Conservation (phyloP, 495 filamentous ascomycete species). For the Lasiosphaeria miniovina region DNA sequence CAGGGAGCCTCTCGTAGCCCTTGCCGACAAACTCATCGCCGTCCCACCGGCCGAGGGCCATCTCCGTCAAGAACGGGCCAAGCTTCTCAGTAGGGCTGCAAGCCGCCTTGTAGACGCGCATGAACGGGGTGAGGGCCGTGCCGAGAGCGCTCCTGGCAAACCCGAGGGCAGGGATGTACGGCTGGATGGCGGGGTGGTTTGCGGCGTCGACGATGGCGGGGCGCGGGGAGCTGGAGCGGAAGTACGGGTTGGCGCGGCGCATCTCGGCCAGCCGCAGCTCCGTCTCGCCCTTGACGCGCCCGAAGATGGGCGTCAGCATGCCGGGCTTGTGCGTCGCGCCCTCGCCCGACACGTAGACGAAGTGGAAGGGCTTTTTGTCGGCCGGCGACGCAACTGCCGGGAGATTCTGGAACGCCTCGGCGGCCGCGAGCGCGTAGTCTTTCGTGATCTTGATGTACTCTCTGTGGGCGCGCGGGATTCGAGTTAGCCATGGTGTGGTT, state of each 20-base stretch:
- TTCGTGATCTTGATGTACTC: conserved; percentile 67
- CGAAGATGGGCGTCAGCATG: conserved; percentile 54
- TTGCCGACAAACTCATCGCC: conserved; percentile 39
- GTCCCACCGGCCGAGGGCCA: conserved; percentile 56
- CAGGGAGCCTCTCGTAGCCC: conserved; percentile 40
- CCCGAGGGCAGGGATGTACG: conserved; percentile 37
- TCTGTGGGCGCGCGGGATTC: conserved; percentile 31
- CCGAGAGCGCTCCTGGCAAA: conserved; percentile 13
- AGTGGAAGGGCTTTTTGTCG: conserved; percentile 53
- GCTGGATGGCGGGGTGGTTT: conserved; percentile 47
- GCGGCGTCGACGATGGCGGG: conserved; percentile 51
- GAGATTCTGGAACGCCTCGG: conserved; percentile 56
- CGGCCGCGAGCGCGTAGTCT: conserved; percentile 59
- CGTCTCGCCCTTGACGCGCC: conserved; percentile 59
- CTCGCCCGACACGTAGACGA: conserved; percentile 67
- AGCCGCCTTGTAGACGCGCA: conserved; percentile 16
- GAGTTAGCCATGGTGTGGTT: neutral
- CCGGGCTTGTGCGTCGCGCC: conserved; percentile 49
- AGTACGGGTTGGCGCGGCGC: conserved; percentile 34
- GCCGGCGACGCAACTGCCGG: conserved; percentile 11
- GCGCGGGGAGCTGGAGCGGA: conserved; percentile 51
- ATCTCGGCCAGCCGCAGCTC: conserved; percentile 52
- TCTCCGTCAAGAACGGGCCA: conserved; percentile 44
- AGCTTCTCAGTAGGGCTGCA: conserved; percentile 44
- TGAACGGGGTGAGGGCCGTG: conserved; percentile 11